phyloP scores from a whole-genome alignment of 805 yeast genomes.

The Hanseniaspora thailandica region DNA sequence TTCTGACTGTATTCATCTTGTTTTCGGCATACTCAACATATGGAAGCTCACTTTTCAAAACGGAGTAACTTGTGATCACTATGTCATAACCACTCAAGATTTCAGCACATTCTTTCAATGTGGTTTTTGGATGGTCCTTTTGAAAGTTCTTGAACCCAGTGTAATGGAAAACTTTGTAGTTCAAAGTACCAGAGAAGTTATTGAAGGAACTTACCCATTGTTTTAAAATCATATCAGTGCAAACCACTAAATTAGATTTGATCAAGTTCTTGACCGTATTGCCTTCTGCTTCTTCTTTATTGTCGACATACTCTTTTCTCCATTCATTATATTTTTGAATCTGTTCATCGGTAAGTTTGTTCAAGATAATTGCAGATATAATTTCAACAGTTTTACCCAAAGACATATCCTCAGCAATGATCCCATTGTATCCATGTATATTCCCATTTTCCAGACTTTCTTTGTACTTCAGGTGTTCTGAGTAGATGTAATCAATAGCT shows the following conservation, averaged over 20 bases:
- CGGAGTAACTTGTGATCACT: conserved; percentile 65
- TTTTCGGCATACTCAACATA: conserved; percentile 60
- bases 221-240: conserved; percentile 69
- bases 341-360: conserved; percentile 29
- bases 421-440: conserved; percentile 35
- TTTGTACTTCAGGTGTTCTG: background rate
- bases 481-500: conserved; percentile 18
- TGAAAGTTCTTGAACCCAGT: conserved; percentile 40
- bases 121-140: conserved; percentile 23
- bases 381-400: conserved; percentile 89
- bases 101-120: conserved; percentile 33
- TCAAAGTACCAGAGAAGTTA: conserved; percentile 11
- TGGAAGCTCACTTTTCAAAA: conserved; percentile 64
- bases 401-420: conserved; percentile 94
- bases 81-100: conserved; percentile 55
- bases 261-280: conserved; percentile 24
- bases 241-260: conserved; percentile 67
- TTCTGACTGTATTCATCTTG: conserved; percentile 22
- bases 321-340: background rate
- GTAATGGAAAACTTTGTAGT: conserved; percentile 51
- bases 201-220: conserved; percentile 55
- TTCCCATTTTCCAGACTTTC: background rate
- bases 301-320: background rate
- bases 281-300: conserved; percentile 16
- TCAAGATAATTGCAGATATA: conserved; percentile 48